phyloP scores from a whole-genome alignment of 495 filamentous ascomycete genomes.

The Penicillium arizonense region DNA sequence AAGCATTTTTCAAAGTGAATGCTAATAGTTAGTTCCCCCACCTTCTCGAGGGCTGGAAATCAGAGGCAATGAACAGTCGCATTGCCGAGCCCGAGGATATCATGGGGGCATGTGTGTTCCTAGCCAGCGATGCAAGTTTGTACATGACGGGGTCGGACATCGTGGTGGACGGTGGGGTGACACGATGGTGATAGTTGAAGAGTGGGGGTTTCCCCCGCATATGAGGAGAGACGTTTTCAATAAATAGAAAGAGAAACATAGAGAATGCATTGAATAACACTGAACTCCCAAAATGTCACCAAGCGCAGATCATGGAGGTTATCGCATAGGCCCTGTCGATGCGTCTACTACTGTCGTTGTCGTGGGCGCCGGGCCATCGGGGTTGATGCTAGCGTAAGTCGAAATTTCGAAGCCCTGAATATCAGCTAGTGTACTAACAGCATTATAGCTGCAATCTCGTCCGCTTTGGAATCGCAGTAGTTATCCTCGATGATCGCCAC shows the following conservation, averaged over 20 bases:
- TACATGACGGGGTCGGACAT: constrained; percentile 85
- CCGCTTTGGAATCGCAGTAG: constrained; percentile 66
- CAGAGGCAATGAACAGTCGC: constrained; percentile 68
- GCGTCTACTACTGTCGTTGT: constrained; percentile 57
- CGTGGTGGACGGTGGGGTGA: constrained; percentile 45
- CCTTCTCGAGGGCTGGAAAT: constrained; percentile 70
- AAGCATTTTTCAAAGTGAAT: constrained; percentile 23
- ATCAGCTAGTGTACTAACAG: not conserved
- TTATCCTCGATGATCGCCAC: constrained; percentile 69
- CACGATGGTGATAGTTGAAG: constrained; percentile 28
- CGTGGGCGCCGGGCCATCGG: constrained; percentile 68
- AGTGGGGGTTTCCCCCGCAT: constrained; percentile 25
- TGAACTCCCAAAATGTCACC: constrained; percentile 25
- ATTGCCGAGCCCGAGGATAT: constrained; percentile 77
- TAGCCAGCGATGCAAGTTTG: constrained; percentile 71
- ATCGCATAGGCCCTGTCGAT: constrained; percentile 12
- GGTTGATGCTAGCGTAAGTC: constrained; percentile 65
- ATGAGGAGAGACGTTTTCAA: constrained; percentile 7
- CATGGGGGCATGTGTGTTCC: constrained; percentile 77
- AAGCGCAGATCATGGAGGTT: constrained; percentile 26
- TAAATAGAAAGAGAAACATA: constrained; percentile 1
- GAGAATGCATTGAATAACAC: not conserved
- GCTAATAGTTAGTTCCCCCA: constrained; percentile 67
- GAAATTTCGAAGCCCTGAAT: not conserved
- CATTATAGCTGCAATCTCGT: constrained; percentile 56